Base-by-base conservation (phyloP, 2,329 filamentous ascomycete species). In the Escovopsis sp. region DNA sequence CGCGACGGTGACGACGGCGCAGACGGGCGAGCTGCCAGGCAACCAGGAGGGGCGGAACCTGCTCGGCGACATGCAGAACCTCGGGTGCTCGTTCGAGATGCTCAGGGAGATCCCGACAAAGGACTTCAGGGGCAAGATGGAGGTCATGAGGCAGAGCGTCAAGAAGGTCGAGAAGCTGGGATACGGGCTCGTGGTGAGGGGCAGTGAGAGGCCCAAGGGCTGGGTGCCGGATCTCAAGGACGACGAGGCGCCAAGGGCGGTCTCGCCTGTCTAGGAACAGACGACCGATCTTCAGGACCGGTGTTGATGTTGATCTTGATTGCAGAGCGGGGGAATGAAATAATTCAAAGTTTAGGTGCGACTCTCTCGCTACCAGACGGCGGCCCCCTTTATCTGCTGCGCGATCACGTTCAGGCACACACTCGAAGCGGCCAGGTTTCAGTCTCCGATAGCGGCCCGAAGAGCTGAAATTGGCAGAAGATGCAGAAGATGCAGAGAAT, bases 111-210 rank as follows among this genome's bases (percentile, higher is more conserved):
- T 59, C 55, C 69, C 48, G 49, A 67, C 69, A 51, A 67, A 65
- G 66, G 67, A 68, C 50, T 80, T 84, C 50, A 68, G 75, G 39
- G 81, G 81, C 63, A 98, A 98, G 70, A 75, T 86, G 64, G 77
- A 80, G 35, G 82, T 88, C 1, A 94, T 95, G 83, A 74, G 80
- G 54, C 75, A 76, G 56, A 93, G 86, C 59, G 87, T 98, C 26
- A 80, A 82, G 56, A 98, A 98, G 70, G 91, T 98, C 10, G 91
- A 98, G 70, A 80, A 77, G 50, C 75, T 89, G 23, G 79, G 87
- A 28, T 98, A 96, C 60, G 86, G 87, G 4, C 75, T 95, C 51
- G 77, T 82, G 28, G 84, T 98, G 19, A 72, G 91, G 41, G 89
- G 89, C 0, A 84, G 81, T 41, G 91, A 98, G 67, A 68, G 87